These are phyloP conservation scores for Teratosphaeria viscida DNA, from an alignment of 2,329 filamentous ascomycete species.

Conservation along the genomic window DNA sequence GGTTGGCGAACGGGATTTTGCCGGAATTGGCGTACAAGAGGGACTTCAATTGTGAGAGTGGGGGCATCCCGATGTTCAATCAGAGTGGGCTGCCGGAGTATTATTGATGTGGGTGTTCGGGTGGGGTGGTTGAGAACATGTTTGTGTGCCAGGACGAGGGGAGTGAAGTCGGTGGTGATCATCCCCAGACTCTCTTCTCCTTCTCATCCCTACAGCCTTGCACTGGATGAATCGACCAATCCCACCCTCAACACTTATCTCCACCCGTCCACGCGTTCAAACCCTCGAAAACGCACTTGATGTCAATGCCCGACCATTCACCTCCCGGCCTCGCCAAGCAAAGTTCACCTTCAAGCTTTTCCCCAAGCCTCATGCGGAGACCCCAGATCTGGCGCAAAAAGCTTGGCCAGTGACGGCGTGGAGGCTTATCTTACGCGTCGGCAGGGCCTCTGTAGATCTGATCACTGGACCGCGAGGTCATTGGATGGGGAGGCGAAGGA, in stretches of 20 bases:
- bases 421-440: neutral
- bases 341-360: neutral
- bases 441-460: too few relatives aligned
- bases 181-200: neutral
- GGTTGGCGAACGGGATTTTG: constrained; percentile 66
- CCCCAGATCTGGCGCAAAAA: neutral
- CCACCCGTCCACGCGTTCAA: neutral
- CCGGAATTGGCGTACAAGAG: constrained; percentile 43
- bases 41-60: constrained; percentile 30
- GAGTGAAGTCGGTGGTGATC: neutral
- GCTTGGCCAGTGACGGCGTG: neutral
- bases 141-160: neutral
- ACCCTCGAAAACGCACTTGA: too few relatives aligned
- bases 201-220: neutral
- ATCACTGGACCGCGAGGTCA: neutral
- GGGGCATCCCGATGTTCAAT: constrained; percentile 30
- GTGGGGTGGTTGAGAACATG: neutral
- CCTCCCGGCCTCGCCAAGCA: neutral
- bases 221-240: neutral
- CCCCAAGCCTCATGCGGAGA: neutral
- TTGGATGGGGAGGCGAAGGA: too few relatives aligned
- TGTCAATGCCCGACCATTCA: neutral
- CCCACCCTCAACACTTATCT: neutral
- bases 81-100: constrained; percentile 33
- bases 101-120: constrained; percentile 23